Conservation (phyloP, 2,329 filamentous ascomycete species). For the Fusarium illudens region DNA sequence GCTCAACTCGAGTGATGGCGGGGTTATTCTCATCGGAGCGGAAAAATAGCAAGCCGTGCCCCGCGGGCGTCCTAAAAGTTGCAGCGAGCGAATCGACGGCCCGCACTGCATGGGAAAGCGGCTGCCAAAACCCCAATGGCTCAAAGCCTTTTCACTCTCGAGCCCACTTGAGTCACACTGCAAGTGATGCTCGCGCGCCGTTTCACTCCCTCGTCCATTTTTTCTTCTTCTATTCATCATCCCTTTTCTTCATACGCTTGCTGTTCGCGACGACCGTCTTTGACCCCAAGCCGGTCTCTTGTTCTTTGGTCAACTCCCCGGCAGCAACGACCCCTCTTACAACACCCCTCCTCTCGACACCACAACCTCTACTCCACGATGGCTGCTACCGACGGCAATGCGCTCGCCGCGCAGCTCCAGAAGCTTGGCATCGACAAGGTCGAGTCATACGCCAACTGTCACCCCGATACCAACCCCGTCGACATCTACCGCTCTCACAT, state of each 20-base stretch:
- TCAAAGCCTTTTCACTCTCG: conserved; percentile 39
- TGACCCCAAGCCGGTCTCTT: conserved; percentile 4
- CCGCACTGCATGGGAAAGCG: conserved; percentile 19
- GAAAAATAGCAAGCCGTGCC: conserved; percentile 32
- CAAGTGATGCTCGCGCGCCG: conserved; percentile 42
- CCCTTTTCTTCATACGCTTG: conserved; percentile 14
- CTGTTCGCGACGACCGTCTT: conserved; percentile 17
- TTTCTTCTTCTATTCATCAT: conserved; percentile 31
- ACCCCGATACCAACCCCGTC: conserved; percentile 76
- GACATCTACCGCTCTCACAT: conserved; percentile 84
- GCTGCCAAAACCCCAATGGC: conserved; percentile 10
- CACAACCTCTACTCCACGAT: conserved; percentile 24
- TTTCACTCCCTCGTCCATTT: conserved; percentile 35
- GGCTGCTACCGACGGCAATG: conserved; percentile 35
- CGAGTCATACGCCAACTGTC: conserved; percentile 60
- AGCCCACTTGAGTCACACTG: conserved; percentile 45
- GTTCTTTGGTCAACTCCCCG: conserved; percentile 5
- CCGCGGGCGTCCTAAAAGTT: conserved; percentile 21
- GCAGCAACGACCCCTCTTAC: neutral
- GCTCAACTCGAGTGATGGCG: conserved; percentile 9
- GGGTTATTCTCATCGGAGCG: conserved; percentile 28
- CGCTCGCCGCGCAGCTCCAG: conserved; percentile 41
- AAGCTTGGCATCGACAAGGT: conserved; percentile 32
- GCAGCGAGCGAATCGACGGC: conserved; percentile 29
- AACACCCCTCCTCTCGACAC: neutral